A percentile compares a stretch with the other conserved stretches of the same genome.
Conservation (phyloP, 306 rosid species). For the Malus asiatica region DNA sequence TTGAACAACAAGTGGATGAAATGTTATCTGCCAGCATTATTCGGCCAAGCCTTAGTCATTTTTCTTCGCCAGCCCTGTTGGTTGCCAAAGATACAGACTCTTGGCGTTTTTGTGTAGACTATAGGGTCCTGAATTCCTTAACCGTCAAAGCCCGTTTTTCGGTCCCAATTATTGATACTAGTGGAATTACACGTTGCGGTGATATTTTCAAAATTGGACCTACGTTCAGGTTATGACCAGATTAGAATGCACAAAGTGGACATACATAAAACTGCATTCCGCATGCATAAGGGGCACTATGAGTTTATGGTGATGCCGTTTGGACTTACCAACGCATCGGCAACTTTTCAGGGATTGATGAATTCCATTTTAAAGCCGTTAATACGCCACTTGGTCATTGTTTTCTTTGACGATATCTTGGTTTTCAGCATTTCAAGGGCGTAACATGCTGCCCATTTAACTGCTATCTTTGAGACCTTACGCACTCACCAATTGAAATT, state of each 20-base stretch:
- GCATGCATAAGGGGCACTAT: neutral
- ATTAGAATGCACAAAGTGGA: fast-evolving
- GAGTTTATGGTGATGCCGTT: neutral
- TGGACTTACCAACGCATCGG: neutral
- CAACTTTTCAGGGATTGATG: neutral
- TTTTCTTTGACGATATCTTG: neutral
- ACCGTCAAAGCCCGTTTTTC: too few species aligned
- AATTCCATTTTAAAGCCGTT: neutral
- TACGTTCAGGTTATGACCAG: neutral
- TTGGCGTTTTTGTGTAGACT: neutral
- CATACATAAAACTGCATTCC: neutral
- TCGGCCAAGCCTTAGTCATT: neutral
- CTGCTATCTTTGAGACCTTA: neutral
- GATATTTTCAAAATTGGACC: neutral
- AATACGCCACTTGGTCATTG: neutral
- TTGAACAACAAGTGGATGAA: neutral
- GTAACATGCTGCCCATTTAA: neutral
- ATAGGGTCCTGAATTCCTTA: too few species aligned
- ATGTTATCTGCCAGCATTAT: neutral
- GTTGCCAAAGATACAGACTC: neutral
- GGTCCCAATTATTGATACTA: too few species aligned
- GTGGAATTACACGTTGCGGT: neutral
- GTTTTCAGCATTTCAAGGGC: neutral
- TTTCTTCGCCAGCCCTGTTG: neutral
- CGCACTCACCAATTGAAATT: neutral